These are phyloP conservation scores for Claviceps lovelessii DNA, from an alignment of 2,329 filamentous ascomycete species.

Conservation along the genomic window DNA sequence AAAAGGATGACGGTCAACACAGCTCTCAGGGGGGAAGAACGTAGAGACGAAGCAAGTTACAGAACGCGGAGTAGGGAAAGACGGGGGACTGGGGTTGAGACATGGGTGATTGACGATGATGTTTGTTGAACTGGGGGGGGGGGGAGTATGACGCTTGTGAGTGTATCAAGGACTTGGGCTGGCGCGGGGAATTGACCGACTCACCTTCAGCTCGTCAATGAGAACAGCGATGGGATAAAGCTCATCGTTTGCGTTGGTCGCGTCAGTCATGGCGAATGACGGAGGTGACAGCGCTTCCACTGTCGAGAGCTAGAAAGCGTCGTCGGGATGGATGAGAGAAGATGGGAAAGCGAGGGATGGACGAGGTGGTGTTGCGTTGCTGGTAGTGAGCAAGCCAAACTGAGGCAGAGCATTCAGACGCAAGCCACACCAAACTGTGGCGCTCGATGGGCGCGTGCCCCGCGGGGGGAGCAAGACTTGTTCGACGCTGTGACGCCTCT, in stretches of 20 bases:
- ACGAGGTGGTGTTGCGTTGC: background rate
- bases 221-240: slow-evolving; percentile 98
- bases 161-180: background rate
- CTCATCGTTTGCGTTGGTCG: slow-evolving; percentile 86
- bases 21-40: slow-evolving; percentile 1
- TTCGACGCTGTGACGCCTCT: background rate
- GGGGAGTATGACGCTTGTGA: background rate
- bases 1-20: slow-evolving; percentile 12
- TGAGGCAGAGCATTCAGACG: background rate
- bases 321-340: slow-evolving; percentile 3
- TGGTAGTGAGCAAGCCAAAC: background rate
- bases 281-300: slow-evolving; percentile 18
- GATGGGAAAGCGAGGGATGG: slow-evolving; percentile 4
- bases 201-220: slow-evolving; percentile 98
- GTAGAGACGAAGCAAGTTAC: background rate
- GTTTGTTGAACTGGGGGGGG: slow-evolving; percentile 4
- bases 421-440: background rate
- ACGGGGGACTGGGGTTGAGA: slow-evolving; percentile 6
- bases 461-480: no score
- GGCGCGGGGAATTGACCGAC: slow-evolving; percentile 10
- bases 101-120: background rate
- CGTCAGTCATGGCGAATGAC: slow-evolving; percentile 65
- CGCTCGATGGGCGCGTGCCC: background rate
- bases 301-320: slow-evolving; percentile 6
- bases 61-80: slow-evolving; percentile 1